Conservation (phyloP, 2,329 filamentous ascomycete species). For the Aureobasidium sp. region DNA sequence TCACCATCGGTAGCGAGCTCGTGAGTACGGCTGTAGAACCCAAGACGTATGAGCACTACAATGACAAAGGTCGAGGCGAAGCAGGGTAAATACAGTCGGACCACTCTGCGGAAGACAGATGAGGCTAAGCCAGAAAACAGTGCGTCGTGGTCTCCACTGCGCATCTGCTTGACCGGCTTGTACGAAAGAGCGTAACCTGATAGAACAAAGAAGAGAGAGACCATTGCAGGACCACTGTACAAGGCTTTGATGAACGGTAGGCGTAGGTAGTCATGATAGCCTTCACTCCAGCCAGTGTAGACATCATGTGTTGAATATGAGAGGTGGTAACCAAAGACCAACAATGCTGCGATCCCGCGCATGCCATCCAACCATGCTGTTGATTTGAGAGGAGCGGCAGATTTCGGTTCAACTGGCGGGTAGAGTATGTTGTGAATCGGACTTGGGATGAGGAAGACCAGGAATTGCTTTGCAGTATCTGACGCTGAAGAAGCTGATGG, state of each 20-base stretch:
- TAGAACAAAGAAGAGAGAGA: slow-evolving; percentile 57
- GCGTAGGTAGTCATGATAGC: slow-evolving; percentile 30
- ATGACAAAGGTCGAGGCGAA: slow-evolving; percentile 19
- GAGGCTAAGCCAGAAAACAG: slow-evolving; percentile 20
- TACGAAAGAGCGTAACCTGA: slow-evolving; percentile 55
- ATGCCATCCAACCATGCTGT: slow-evolving; percentile 22
- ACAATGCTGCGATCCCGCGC: slow-evolving; percentile 20
- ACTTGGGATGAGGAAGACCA: background rate
- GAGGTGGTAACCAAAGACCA: slow-evolving; percentile 21
- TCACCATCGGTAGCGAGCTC: slow-evolving; percentile 15
- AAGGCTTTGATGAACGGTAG: slow-evolving; percentile 49
- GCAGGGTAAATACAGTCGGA: slow-evolving; percentile 20
- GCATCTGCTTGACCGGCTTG: slow-evolving; percentile 20
- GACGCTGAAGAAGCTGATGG: background rate
- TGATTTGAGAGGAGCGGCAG: background rate
- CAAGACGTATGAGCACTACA: background rate
- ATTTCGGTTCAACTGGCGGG: background rate
- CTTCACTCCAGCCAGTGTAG: slow-evolving; percentile 14
- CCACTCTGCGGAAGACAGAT: slow-evolving; percentile 20
- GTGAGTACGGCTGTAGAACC: slow-evolving; percentile 16
- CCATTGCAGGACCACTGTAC: slow-evolving; percentile 49
- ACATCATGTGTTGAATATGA: slow-evolving; percentile 7
- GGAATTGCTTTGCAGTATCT: background rate
- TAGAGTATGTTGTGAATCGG: background rate
- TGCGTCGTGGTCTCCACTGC: slow-evolving; percentile 23